phyloP scores from a whole-genome alignment of 2,329 filamentous ascomycete species.

The Aureobasidium sp. region DNA sequence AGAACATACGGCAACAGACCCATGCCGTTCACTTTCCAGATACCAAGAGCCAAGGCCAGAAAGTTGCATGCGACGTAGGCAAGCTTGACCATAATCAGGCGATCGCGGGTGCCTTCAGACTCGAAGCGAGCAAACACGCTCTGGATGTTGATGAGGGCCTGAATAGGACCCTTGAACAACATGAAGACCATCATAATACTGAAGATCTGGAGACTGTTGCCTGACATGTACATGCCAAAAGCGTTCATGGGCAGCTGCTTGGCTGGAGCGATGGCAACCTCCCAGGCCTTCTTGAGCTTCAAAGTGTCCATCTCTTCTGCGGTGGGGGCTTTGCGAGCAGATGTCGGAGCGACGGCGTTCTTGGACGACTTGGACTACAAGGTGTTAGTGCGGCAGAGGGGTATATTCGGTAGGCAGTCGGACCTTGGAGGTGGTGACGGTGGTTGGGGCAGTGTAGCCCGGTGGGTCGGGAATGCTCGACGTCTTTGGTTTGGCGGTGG shows the following conservation, averaged over 20 bases:
- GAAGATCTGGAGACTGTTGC: slow-evolving; percentile 96
- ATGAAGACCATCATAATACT: slow-evolving; percentile 99
- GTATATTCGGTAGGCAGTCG: background rate
- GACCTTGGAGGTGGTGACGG: slow-evolving; percentile 14
- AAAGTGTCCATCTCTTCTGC: slow-evolving; percentile 85
- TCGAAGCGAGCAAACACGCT: slow-evolving; percentile 87
- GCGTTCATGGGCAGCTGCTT: slow-evolving; percentile 97
- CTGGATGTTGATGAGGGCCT: slow-evolving; percentile 74
- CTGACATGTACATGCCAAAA: slow-evolving; percentile 99
- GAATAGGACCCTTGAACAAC: slow-evolving; percentile 93
- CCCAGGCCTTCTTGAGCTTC: slow-evolving; percentile 98
- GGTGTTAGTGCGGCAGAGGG: slow-evolving; percentile 15
- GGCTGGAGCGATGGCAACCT: slow-evolving; percentile 84
- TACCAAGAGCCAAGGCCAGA: slow-evolving; percentile 69
- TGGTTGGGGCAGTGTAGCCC: slow-evolving; percentile 56
- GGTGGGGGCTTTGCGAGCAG: slow-evolving; percentile 58
- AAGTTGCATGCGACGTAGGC: slow-evolving; percentile 85
- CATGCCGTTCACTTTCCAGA: slow-evolving; percentile 98
- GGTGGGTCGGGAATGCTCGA: slow-evolving; percentile 72
- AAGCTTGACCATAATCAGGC: slow-evolving; percentile 75
- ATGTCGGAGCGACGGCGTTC: slow-evolving; percentile 22
- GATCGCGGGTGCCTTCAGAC: slow-evolving; percentile 63
- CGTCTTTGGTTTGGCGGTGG: slow-evolving; percentile 57
- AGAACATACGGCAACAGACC: slow-evolving; percentile 74
- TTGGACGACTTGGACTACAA: background rate